Evolutionary conservation across 148 eudicot species (phyloP).

Genomic region (Spergularia bocconei): DNA sequence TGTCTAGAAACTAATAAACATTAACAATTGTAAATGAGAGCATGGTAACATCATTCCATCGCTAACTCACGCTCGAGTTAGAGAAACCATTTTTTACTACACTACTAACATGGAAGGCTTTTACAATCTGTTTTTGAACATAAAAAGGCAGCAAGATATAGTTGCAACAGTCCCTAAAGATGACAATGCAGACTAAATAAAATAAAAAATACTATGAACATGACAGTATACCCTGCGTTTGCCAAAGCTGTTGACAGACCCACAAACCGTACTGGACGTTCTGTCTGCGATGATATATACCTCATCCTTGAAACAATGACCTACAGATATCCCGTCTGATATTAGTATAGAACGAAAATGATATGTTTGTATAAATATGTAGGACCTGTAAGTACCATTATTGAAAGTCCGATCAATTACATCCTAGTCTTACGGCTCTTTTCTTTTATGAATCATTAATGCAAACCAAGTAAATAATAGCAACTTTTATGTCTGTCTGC

Average conservation of each 20-base stretch:
- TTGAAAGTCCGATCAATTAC: too few species aligned
- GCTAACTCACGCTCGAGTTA: background rate
- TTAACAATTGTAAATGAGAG: background rate
- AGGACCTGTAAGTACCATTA: too few species aligned
- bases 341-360: conserved; percentile 19
- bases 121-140: background rate
- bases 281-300: conserved; percentile 97
- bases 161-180: background rate
- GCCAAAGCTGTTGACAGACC: conserved; percentile 98
- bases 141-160: background rate
- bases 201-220: background rate
- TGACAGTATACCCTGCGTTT: conserved; percentile 82
- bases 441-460: too few species aligned
- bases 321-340: conserved; percentile 32
- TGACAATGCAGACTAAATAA: background rate
- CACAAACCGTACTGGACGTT: conserved; percentile 85
- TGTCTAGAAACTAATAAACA: background rate
- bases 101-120: background rate
- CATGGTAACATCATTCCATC: background rate
- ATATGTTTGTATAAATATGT: background rate
- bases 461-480: too few species aligned
- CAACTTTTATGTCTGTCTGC: too few species aligned
- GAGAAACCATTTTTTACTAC: background rate
- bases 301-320: conserved; percentile 98
- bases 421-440: too few species aligned